A percentile compares a stretch with the other conserved stretches of the same genome.
phyloP scores from a whole-genome alignment of 208 protist genomes.

The Trypanosoma conorhini region DNA sequence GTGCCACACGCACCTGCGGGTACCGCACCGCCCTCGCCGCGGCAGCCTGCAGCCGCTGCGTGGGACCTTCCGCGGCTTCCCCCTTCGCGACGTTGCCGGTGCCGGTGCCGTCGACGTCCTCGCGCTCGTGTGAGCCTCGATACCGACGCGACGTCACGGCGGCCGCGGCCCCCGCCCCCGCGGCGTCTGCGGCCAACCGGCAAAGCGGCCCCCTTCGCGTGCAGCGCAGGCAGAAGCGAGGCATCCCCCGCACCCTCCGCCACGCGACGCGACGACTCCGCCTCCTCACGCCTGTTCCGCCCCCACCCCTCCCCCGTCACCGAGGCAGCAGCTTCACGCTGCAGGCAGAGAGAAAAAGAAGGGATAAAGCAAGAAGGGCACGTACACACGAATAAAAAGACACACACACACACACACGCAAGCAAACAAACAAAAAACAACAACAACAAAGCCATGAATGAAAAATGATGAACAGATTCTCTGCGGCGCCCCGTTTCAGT shows the following conservation, averaged over 20 bases:
- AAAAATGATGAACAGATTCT: constrained; percentile 6
- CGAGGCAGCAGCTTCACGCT: neutral
- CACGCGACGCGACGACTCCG: too few relatives aligned
- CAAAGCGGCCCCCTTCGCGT: neutral
- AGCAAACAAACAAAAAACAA: neutral
- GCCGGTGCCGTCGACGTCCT: neutral
- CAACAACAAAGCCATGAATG: neutral
- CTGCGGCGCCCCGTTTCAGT: neutral
- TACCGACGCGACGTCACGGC: neutral
- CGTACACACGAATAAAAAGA: constrained; percentile 6
- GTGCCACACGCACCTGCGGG: constrained; percentile 4
- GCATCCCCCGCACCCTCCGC: constrained; percentile 1
- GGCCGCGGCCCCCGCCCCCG: neutral
- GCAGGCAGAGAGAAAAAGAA: neutral
- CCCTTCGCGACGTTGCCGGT: too few relatives aligned
- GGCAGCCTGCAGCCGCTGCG: too few relatives aligned
- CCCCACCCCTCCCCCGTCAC: neutral
- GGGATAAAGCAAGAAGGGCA: neutral
- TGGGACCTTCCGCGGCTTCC: neutral
- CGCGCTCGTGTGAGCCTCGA: neutral
- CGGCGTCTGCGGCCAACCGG: neutral
- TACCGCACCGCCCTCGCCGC: neutral
- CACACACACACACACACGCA: neutral
- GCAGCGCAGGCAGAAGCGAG: neutral
- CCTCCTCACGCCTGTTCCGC: neutral